Conservation (phyloP, 1,139 yeast species). For the Candida glucosophila region DNA sequence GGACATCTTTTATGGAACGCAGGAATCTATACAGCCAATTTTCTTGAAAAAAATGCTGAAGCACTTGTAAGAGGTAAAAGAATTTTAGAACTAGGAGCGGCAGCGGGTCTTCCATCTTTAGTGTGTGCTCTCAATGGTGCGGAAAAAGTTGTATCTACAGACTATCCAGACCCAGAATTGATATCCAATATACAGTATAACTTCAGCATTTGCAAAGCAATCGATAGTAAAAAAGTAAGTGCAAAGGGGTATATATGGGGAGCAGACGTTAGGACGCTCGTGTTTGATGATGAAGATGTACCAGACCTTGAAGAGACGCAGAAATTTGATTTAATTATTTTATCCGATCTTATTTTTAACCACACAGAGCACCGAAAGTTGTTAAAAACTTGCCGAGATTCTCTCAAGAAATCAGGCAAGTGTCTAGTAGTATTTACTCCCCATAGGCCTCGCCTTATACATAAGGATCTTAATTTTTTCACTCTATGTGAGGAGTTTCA, state of each 20-base stretch:
- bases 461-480: constrained; percentile 70
- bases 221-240: constrained; percentile 12
- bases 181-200: constrained; percentile 65
- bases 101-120: constrained; percentile 81
- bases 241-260: constrained; percentile 94
- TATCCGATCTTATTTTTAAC: constrained; percentile 87
- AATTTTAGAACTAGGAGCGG: constrained; percentile 85
- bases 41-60: constrained; percentile 54
- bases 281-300: constrained; percentile 22
- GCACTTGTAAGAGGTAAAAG: constrained; percentile 51
- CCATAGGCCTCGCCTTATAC: constrained; percentile 71
- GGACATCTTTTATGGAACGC: constrained; percentile 96
- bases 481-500: constrained; percentile 56
- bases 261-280: constrained; percentile 43
- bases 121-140: constrained; percentile 66
- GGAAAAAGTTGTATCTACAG: constrained; percentile 63
- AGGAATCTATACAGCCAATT: constrained; percentile 77
- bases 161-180: constrained; percentile 88
- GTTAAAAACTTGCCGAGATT: constrained; percentile 55
- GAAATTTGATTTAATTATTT: constrained; percentile 71
- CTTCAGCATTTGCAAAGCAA: constrained; percentile 37
- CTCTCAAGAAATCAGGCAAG: constrained; percentile 53
- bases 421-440: constrained; percentile 90
- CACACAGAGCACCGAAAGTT: constrained; percentile 85
- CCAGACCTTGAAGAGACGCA: constrained; percentile 17